Base-by-base conservation (phyloP, 2,329 filamentous ascomycete genomes). In the Achaetomium macrosporum region DNA sequence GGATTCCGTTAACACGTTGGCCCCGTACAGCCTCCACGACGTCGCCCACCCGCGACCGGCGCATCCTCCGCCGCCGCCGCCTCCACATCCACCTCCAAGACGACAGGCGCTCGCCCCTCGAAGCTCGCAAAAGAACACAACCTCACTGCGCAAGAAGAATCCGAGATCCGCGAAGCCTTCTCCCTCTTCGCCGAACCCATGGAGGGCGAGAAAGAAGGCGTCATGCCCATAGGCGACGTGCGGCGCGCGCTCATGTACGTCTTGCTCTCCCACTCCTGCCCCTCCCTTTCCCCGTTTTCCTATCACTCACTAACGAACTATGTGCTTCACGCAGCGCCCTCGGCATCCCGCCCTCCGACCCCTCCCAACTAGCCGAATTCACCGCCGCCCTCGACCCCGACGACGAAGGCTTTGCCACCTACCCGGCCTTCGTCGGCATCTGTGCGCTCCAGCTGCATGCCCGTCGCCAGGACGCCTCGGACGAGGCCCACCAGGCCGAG, bases 41-140 rank as follows among this genome's bases (percentile, higher is more conserved):
- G 78, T 62, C 78, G 76, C 63, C 61, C 70, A 17, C 57, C 68
- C 43, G 65, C 67, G 48, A 53, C 65, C 30, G 42, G 57, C 47
- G 52, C 58, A 19, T 45, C 57, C 50, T 46, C 45, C 33, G 31
- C 50, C 25, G 19, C 50, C 55, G 55, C 56, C 5, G 42, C 64
- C 17, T 53, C 57, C 39, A 30, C 67, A 16, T 51, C 65, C 55
- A 25, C 67, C 16, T 51, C 65, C 54, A 50, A 66, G 8, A 52
- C 57, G 49, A 40, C 43, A 39, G 36, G 46, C 36, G 72, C 75
- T 51, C 86, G 87, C 57, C 83, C 83, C 64, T 95, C 91, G 54
- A 95, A 90, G 69, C 88, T 96, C 63, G 92, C 92, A 30, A 92
- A 91, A 72, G 90, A 96, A 66, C 84, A 96, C 77, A 85, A 90